Evolutionary conservation across 768 basidiomycete genomes (phyloP).

Genomic region (Candolleomyces aberdarensis): DNA sequence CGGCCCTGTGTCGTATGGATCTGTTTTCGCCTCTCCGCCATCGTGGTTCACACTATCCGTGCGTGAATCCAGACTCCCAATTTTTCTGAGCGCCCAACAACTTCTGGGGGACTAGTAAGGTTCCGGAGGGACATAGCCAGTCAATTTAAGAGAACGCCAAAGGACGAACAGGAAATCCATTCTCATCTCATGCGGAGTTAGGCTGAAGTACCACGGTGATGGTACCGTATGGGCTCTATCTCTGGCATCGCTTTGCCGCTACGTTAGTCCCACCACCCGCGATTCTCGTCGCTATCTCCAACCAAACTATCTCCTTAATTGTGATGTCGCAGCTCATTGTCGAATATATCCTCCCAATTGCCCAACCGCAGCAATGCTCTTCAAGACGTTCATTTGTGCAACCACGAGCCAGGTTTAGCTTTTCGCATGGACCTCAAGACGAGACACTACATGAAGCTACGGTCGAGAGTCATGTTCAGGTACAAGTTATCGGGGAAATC

Average conservation of each 20-base stretch:
- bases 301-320: slow-evolving; percentile 65
- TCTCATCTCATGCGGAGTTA: slow-evolving; percentile 80
- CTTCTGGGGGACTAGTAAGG: slow-evolving; percentile 44
- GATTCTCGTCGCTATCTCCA: slow-evolving; percentile 78
- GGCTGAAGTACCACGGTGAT: slow-evolving; percentile 72
- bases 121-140: slow-evolving; percentile 75
- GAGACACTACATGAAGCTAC: slow-evolving; percentile 88
- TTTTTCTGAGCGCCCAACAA: background rate
- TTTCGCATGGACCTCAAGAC: slow-evolving; percentile 80
- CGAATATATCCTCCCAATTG: slow-evolving; percentile 74
- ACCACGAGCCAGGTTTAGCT: slow-evolving; percentile 57
- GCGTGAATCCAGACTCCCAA: background rate
- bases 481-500: slow-evolving; percentile 58
- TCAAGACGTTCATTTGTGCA: slow-evolving; percentile 65
- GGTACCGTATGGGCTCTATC: slow-evolving; percentile 80
- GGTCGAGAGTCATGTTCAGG: slow-evolving; percentile 75
- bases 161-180: slow-evolving; percentile 82
- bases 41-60: slow-evolving; percentile 71
- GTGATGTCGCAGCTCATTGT: slow-evolving; percentile 75
- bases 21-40: slow-evolving; percentile 43
- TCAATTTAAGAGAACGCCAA: slow-evolving; percentile 62
- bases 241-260: slow-evolving; percentile 48
- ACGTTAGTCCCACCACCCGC: slow-evolving; percentile 53
- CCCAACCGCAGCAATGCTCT: slow-evolving; percentile 79
- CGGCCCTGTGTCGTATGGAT: slow-evolving; percentile 54